Evolutionary conservation across 345 rosid species (phyloP), one percentile per base, ranked within the genome.

Genomic region (Eucalyptus cloeziana): DNA sequence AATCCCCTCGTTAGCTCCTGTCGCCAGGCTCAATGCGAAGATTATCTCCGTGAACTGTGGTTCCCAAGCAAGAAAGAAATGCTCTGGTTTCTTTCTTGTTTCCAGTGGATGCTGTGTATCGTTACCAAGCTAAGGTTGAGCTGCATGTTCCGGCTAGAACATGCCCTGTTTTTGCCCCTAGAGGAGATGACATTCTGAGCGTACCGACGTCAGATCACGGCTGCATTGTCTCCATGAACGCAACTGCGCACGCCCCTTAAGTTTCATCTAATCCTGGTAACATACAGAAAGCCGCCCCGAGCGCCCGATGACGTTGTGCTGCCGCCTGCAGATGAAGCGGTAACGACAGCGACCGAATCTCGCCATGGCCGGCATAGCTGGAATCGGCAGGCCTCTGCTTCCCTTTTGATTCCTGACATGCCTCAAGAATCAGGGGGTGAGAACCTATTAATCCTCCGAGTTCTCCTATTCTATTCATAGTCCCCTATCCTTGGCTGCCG

Each of bases 271-370:
- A 0, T 71, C 45, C 8, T 1, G 8, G 81, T 5, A 5, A 37
- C 40, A 10, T 37, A 37, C 3, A 37, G 45, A 43, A 10, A 21
- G 81, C 81, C 8, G 27, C 21, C 21, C 81, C 80, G 5, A 69
- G 80, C 12, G 2, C 22, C 80, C 4, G 43, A 14, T 7, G 76
- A 7, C 19, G 0, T 8, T 60, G 31, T 8, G 7, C 67, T 0
- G 8, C 67, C 31, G 2, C 31, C 67, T 12, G 67, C 67, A 3
- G 67, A 60, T 31, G 71, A 64, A 14, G 71, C 17, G 11, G n/a
- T 67, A 31, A n/a, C 1, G 13, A 1, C 1, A 33, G 81, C 25
- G 0, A 33, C 44, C 1, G 7, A 19, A 33, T 71, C 25, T 71
- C 24, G 13, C 44, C 25, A 2, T 10, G 45, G 81, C 81, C 5